Conservation (phyloP, 2,329 filamentous ascomycete genomes). For the Xylaria sp. region DNA sequence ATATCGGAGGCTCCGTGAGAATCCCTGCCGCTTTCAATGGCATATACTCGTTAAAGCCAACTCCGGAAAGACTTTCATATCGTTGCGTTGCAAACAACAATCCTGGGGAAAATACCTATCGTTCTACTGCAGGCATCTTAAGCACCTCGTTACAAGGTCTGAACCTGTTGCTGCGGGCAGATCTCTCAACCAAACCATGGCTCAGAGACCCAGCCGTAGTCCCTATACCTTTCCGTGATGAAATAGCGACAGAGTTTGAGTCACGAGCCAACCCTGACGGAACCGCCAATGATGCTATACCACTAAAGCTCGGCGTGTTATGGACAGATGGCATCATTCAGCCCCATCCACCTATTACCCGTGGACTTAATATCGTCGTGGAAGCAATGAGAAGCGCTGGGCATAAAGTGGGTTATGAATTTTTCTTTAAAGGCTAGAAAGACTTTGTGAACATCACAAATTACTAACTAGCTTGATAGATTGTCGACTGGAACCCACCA, state of each 20-base stretch:
- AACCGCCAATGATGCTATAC: slow-evolving; percentile 19
- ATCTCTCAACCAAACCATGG: slow-evolving; percentile 67
- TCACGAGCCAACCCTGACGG: slow-evolving; percentile 22
- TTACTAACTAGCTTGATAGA: not conserved
- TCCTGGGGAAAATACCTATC: slow-evolving; percentile 61
- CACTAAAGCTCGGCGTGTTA: slow-evolving; percentile 65
- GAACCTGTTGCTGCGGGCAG: slow-evolving; percentile 54
- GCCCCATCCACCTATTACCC: slow-evolving; percentile 66
- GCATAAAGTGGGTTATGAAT: slow-evolving; percentile 56
- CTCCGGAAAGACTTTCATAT: slow-evolving; percentile 42
- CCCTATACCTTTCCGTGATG: slow-evolving; percentile 72
- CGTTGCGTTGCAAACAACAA: slow-evolving; percentile 43
- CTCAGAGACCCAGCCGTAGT: slow-evolving; percentile 71
- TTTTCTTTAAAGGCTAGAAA: not conserved
- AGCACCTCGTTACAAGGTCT: slow-evolving; percentile 62
- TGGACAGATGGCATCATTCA: slow-evolving; percentile 58
- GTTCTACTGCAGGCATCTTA: slow-evolving; percentile 72
- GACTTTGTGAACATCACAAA: not conserved
- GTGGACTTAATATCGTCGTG: slow-evolving; percentile 63
- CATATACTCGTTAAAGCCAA: slow-evolving; percentile 56
- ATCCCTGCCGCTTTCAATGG: slow-evolving; percentile 57
- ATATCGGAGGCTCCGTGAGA: slow-evolving; percentile 59
- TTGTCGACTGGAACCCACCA: slow-evolving; percentile 67
- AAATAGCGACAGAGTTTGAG: slow-evolving; percentile 49
- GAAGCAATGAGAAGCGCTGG: slow-evolving; percentile 61